A percentile compares a stretch with the other conserved stretches of the same genome.
phyloP scores from a whole-genome alignment of 371 early-diverging fungal species.

The Mortierella sp. region DNA sequence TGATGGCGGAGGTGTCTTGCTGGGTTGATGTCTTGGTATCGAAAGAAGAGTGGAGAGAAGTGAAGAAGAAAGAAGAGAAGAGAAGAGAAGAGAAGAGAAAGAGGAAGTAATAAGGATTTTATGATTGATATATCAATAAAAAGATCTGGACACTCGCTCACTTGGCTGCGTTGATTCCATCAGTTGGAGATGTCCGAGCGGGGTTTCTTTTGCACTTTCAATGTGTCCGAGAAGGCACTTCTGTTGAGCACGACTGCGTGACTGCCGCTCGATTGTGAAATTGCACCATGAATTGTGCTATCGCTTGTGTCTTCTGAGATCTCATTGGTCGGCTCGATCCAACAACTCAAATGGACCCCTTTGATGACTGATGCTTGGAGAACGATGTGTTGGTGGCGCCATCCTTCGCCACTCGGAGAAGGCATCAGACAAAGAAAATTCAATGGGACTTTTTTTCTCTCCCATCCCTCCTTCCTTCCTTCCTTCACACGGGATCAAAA shows the following conservation, averaged over 20 bases:
- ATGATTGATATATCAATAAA: background rate
- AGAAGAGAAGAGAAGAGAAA: background rate
- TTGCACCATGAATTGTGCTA: background rate
- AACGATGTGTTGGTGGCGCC: background rate
- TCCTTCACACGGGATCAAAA: background rate
- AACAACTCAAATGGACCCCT: too few relatives aligned
- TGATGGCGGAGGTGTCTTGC: background rate
- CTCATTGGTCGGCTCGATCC: background rate
- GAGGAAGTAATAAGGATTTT: background rate
- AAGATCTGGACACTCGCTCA: background rate
- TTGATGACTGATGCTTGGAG: background rate
- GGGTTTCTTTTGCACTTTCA: background rate
- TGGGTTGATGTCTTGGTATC: background rate
- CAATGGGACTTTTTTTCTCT: background rate
- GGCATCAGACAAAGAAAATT: background rate
- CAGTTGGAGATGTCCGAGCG: slow-evolving; percentile 3
- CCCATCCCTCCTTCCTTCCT: background rate
- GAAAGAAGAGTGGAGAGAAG: slow-evolving; percentile 6
- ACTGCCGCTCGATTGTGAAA: background rate
- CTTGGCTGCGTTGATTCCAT: background rate
- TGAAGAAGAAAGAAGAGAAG: background rate
- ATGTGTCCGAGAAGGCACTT: background rate
- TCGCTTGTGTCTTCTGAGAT: background rate
- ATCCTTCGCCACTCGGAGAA: background rate
- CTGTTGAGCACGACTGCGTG: background rate